Percentiles rank a stretch among this genome's conserved stretches.
phyloP scores from a whole-genome alignment of 352 stramenopile species.

The Aphanomyces cochlioides region DNA sequence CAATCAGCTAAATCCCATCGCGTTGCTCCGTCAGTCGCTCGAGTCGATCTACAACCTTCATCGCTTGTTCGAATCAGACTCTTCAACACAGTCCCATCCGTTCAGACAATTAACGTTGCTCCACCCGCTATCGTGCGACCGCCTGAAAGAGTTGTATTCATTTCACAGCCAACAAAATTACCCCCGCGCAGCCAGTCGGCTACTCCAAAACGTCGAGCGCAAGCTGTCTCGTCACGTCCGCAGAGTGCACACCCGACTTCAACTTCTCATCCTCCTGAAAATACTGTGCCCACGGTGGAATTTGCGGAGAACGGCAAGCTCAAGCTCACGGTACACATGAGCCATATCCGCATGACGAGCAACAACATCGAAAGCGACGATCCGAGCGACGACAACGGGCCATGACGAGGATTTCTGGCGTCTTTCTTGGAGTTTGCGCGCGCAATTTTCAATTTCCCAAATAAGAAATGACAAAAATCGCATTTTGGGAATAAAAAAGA shows the following conservation, averaged over 20 bases:
- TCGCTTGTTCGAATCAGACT: constrained; percentile 1
- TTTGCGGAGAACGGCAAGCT: constrained; percentile 5
- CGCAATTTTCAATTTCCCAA: too few species aligned
- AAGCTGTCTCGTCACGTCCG: not conserved
- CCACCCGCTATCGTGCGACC: not conserved
- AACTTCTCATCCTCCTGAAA: not conserved
- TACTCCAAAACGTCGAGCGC: not conserved
- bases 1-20: constrained; percentile 1
- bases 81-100: constrained; percentile 3
- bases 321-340: constrained; percentile 12
- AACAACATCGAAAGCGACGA: not conserved
- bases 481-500: too few species aligned
- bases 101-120: not conserved
- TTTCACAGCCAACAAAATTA: not conserved
- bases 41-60: not conserved
- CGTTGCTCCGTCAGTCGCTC: not conserved
- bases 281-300: not conserved
- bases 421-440: too few species aligned
- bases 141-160: not conserved
- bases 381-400: not conserved
- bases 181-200: constrained; percentile 5
- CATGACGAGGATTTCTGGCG: too few species aligned
- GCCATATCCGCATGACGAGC: constrained; percentile 14
- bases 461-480: too few species aligned
- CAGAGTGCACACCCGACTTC: not conserved